Evolutionary conservation across 495 filamentous ascomycete species (phyloP).

Genomic region (Penicillium daleae): DNA sequence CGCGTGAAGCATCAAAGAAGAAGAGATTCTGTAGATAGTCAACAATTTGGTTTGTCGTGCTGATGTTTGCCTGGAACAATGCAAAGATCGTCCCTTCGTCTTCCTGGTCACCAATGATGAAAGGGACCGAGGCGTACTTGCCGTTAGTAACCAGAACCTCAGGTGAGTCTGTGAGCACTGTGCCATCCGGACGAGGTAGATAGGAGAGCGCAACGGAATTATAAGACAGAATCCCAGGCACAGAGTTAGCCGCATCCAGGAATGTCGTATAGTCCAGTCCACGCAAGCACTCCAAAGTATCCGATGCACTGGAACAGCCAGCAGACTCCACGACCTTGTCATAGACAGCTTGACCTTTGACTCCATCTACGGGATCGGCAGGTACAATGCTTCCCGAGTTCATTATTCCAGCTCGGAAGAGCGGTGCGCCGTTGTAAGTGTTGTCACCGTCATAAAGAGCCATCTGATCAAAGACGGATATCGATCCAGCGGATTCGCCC

Average conservation of each 20-base stretch:
- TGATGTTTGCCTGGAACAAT: slow-evolving; percentile 67
- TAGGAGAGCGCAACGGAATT: slow-evolving; percentile 66
- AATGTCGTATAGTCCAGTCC: slow-evolving; percentile 59
- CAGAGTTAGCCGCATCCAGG: slow-evolving; percentile 67
- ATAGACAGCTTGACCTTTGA: slow-evolving; percentile 66
- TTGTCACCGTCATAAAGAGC: slow-evolving; percentile 68
- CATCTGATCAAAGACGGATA: slow-evolving; percentile 74
- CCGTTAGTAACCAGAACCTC: slow-evolving; percentile 53
- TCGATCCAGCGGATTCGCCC: slow-evolving; percentile 74
- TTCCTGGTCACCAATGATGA: slow-evolving; percentile 61
- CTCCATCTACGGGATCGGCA: slow-evolving; percentile 63
- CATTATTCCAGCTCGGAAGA: slow-evolving; percentile 76
- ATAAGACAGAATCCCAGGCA: slow-evolving; percentile 65
- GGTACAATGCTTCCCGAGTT: slow-evolving; percentile 68
- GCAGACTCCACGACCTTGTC: slow-evolving; percentile 61
- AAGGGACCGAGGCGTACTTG: slow-evolving; percentile 60
- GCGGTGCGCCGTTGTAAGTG: slow-evolving; percentile 67
- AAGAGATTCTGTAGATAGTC: slow-evolving; percentile 60
- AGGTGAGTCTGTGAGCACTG: slow-evolving; percentile 56
- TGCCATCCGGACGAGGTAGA: slow-evolving; percentile 67
- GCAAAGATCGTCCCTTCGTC: slow-evolving; percentile 68
- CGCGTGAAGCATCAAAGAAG: slow-evolving; percentile 54
- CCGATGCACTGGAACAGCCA: slow-evolving; percentile 58
- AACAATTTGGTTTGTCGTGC: slow-evolving; percentile 56
- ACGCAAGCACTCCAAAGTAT: slow-evolving; percentile 68